Evolutionary conservation across 2,329 filamentous ascomycete genomes (phyloP), one percentile per base, ranked within the genome.

Genomic region (Arthrobotrys pseudoclavata): DNA sequence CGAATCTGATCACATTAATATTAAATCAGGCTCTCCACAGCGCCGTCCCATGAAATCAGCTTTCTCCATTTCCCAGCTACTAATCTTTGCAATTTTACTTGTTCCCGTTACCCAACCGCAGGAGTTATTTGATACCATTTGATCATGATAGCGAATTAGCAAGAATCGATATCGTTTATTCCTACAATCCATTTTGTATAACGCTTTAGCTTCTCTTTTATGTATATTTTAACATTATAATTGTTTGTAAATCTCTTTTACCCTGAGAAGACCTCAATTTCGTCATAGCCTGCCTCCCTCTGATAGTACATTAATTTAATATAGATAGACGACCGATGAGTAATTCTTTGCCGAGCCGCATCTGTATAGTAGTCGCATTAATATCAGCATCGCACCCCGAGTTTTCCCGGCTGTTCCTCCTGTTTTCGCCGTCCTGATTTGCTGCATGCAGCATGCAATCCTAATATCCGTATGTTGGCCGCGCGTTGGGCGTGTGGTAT

Each of bases 401-500:
- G 4, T 40, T 40, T 15, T 12, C 5, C 9, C 37, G 37, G 37
- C 12, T n/a, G 13, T 40, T 40, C 12, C 10, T 12, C 15, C 37
- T 12, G 37, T 40, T 15, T 3, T 40, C 15, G 9, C 37, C 5
- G 37, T 15, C 5, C 37, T n/a, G 3, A n/a, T 40, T 15, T 40
- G 37, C 31, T 40, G 37, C 15, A 40, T 40, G 37, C 37, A 40
- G 15, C 4, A 3, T 13, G 18, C 20, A 1, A 24, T n/a, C n/a
- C n/a, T n/a, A 24, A 50, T 31, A 31, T 31, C 24, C 50, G 15
- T 45, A 18, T n/a, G 15, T 15, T 18, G 50, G 50, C 50, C 50
- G 50, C 50, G 50, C 50, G 50, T 53, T 53, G 50, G 15, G 24
- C 34, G 50, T 53, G 50, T 53, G 26, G 50, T 53, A 53, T 29